Conservation (phyloP, 2,329 filamentous ascomycete species). For the Diaporthe capsici region DNA sequence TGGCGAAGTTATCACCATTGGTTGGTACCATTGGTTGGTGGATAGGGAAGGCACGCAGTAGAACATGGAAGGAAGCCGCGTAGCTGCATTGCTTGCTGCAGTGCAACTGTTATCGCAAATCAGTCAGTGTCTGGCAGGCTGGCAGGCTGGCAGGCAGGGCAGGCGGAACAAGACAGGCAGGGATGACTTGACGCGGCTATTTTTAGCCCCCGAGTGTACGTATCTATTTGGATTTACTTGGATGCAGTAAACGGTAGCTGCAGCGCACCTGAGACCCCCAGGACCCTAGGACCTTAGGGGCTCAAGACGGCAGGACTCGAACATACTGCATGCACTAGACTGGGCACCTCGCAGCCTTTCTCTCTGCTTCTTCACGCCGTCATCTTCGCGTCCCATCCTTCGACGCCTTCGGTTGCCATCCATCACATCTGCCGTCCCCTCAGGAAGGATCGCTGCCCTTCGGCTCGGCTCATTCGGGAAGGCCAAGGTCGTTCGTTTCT, state of each 20-base stretch:
- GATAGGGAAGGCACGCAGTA: constrained; percentile 13
- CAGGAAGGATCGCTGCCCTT: constrained; percentile 17
- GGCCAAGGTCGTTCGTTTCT: constrained; percentile 20
- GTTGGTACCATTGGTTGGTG: constrained; percentile 34
- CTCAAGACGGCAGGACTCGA: not conserved
- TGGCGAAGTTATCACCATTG: constrained; percentile 31
- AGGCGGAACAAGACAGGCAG: constrained; percentile 11
- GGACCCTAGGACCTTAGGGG: not conserved
- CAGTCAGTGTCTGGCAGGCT: constrained; percentile 1
- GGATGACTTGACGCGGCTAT: constrained; percentile 33
- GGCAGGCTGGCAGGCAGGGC: not conserved
- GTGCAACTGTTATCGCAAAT: constrained; percentile 15
- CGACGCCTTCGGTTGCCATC: constrained; percentile 7
- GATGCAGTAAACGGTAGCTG: not conserved
- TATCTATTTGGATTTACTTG: not conserved
- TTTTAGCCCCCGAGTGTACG: constrained; percentile 33
- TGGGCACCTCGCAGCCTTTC: constrained; percentile 8
- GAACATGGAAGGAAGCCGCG: constrained; percentile 31
- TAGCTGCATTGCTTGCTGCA: constrained; percentile 22
- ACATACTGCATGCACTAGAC: not conserved
- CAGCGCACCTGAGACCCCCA: constrained; percentile 1
- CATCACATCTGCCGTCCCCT: constrained; percentile 18
- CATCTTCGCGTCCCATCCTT: constrained; percentile 19
- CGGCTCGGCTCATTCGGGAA: constrained; percentile 33
- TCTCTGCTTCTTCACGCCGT: constrained; percentile 11